Evolutionary conservation across 495 filamentous ascomycete species (phyloP), one percentile per base, ranked within the genome.

Genomic region (Oleoguttula mirabilis): DNA sequence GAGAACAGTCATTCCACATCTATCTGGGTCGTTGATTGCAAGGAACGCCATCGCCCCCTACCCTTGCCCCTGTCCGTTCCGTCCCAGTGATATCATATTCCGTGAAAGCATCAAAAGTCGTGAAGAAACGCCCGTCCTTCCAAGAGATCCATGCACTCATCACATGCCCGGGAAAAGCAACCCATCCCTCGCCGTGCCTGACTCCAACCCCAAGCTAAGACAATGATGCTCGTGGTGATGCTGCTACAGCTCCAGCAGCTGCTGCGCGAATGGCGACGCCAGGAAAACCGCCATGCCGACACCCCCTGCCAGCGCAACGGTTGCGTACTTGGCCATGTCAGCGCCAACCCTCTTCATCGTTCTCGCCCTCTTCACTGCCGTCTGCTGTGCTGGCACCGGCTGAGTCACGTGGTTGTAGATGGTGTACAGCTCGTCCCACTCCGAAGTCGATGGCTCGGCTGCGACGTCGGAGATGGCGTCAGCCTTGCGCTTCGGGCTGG

Each of bases 401-500:
- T 6, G 10, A 7, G 36, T 12, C 11, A 8, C 11, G 5, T 21
- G 21, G 12, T 35, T 15, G 36, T 8, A 21, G 21, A 23, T 39
- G 5, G 6, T 8, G 15, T 39, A 39, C 21, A 39, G 15, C 10
- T 39, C 36, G 5, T 23, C 11, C 36, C 36, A 39, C 32, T 35
- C 6, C 32, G 8, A 10, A 12, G 10, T 7, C 7, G 32, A 12
- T 10, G 32, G 19, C 16, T 6, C 6, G 36, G 21, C 15, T 7
- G 10, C 17, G 38, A 11, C 24, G 17, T 32, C 38, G 21, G 35
- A 32, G 7, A 32, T 46, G 3, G 39, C 43, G 28, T 32, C 35
- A 12, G 43, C 43, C 36, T 46, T 46, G 43, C 43, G 43, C 36
- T 46, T 46, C 6, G 22, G 11, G 1, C 36, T 30, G 12, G 34